Evolutionary conservation across 1,139 yeast genomes (phyloP), one percentile per base, ranked within the genome.

Genomic region (Debaryomyces sp.): DNA sequence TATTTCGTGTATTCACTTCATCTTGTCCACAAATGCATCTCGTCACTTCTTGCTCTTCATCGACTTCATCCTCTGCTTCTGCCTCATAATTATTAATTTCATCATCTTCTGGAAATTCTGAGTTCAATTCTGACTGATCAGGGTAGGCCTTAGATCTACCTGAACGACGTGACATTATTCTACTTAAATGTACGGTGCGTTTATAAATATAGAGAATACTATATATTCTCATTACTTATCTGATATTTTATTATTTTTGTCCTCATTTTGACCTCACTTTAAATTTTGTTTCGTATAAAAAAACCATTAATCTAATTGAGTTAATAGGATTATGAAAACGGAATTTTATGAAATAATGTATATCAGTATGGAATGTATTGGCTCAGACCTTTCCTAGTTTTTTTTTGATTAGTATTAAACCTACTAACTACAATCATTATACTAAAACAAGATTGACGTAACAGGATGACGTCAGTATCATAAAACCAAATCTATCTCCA

Each of bases 1-100:
- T 68, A 33, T 61, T 55, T 27, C 59, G 59, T 6, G 63, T 48
- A 55, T 81, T 81, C 6, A 90, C 73, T 57, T 87, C 95, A 51
- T 84, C 87, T 55, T 81, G 80, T 12, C 87, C 94, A 70, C 99
- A 94, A 2, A 92, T 80, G 70, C 99, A 94, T 50, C 98, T 75
- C 0, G 98, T 92, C 43, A 89, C 81, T 61, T 89, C 97, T 46
- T 82, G 89, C 21, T 80, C 85, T 36, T 78, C 84, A 30, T 67
- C 75, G 30, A 56, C 49, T 4, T 62, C 63, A 33, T 60, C 67
- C 22, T 63, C 73, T 22, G 62, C 65, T 42, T 63, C 72, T 15
- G 57, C 61, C 30, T 59, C 67, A 47, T 57, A 58, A 43, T 56
- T 55, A 41, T 56, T 56, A 22, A 50, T 48, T 17, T 60, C 68